Evolutionary conservation across 805 yeast genomes (phyloP).

Genomic region (Starmera caribaea): DNA sequence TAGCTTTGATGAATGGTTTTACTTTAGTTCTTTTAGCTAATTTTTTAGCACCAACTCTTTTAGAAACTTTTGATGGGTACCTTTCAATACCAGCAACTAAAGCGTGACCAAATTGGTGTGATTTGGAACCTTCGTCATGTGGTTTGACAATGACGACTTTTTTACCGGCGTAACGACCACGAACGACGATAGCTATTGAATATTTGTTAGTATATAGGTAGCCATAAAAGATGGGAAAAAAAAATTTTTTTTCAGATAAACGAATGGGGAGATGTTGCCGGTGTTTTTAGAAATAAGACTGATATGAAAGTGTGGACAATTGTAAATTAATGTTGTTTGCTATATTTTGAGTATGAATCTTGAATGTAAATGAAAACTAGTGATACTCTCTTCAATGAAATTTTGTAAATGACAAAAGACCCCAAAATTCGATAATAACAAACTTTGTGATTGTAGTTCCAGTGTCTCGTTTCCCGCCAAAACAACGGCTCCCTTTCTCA

Average conservation of each 20-base stretch:
- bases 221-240: not conserved
- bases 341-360: too few relatives aligned
- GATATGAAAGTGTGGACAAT: too few relatives aligned
- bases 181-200: slow-evolving; percentile 77
- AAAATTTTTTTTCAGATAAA: not conserved
- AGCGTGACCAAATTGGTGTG: slow-evolving; percentile 99
- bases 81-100: slow-evolving; percentile 99
- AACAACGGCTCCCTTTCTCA: not conserved
- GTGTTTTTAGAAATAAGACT: not conserved
- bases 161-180: slow-evolving; percentile 99
- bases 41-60: slow-evolving; percentile 92
- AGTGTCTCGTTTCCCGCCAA: slow-evolving; percentile 40
- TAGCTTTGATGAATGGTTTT: slow-evolving; percentile 97
- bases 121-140: slow-evolving; percentile 97
- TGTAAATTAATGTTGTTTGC: too few relatives aligned
- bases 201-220: slow-evolving; percentile 4
- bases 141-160: slow-evolving; percentile 98
- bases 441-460: slow-evolving; percentile 28
- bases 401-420: slow-evolving; percentile 1
- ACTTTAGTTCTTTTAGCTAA: slow-evolving; percentile 94
- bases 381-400: too few relatives aligned
- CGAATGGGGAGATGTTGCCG: too few relatives aligned
- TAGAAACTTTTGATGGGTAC: slow-evolving; percentile 94
- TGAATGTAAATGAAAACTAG: too few relatives aligned
- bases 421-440: not conserved